Percentiles rank a stretch among this genome's conserved stretches.
Conservation (phyloP, 202 grass and related monocot species). For the Saccharum hybrid region DNA sequence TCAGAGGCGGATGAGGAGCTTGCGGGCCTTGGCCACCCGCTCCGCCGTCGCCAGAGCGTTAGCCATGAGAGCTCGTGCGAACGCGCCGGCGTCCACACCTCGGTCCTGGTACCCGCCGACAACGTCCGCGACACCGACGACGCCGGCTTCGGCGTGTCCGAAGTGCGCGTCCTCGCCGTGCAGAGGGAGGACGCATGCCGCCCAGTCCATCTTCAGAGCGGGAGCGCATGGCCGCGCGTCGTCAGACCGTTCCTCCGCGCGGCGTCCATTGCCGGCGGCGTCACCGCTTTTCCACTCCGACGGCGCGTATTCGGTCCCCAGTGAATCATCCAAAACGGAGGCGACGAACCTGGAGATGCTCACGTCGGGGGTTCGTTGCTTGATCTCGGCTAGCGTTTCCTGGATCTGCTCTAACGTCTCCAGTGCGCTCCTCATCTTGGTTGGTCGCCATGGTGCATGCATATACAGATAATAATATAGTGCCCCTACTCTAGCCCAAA, state of each 20-base stretch:
- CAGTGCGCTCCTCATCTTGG: not conserved
- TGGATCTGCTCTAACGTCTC: constrained; percentile 1
- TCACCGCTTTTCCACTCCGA: not conserved
- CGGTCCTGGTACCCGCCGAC: constrained; percentile 11
- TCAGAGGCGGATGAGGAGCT: not conserved
- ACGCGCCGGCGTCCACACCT: constrained; percentile 47
- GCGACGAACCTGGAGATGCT: not conserved
- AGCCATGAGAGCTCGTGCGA: constrained; percentile 49
- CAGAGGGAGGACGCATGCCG: constrained; percentile 12
- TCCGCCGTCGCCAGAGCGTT: not conserved
- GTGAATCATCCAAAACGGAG: not conserved
- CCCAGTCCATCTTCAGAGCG: constrained; percentile 25
- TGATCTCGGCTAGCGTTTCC: constrained; percentile 38
- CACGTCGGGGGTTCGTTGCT: constrained; percentile 19
- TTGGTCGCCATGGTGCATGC: not conserved
- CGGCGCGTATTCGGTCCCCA: not conserved
- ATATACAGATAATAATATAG: too few species aligned
- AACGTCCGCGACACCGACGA: constrained; percentile 51
- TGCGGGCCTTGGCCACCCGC: not conserved
- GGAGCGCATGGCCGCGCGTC: not conserved
- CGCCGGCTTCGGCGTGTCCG: constrained; percentile 17
- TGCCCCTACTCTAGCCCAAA: too few species aligned
- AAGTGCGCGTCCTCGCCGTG: constrained; percentile 53
- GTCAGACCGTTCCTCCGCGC: not conserved
- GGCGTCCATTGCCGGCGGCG: not conserved